Conservation (phyloP, 352 stramenopile genomes). For the Phytophthora cactorum region DNA sequence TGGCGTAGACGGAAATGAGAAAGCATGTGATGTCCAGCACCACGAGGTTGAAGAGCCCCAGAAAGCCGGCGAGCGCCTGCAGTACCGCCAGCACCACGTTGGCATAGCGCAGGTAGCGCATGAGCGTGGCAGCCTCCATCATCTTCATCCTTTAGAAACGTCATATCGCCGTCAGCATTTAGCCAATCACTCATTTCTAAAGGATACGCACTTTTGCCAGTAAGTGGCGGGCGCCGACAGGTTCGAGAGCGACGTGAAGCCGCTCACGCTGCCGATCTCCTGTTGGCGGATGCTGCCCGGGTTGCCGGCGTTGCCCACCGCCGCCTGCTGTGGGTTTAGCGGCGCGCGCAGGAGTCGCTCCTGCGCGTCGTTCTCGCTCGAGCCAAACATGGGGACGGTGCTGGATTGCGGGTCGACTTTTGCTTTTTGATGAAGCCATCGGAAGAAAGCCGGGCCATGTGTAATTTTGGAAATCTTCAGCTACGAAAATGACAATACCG, state of each 20-base stretch:
- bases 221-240: conserved; percentile 39
- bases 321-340: conserved; percentile 41
- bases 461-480: neutral
- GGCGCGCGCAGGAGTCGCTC: conserved; percentile 40
- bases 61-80: conserved; percentile 82
- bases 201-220: conserved; percentile 44
- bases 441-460: neutral
- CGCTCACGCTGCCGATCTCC: conserved; percentile 25
- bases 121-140: conserved; percentile 72
- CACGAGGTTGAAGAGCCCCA: conserved; percentile 87
- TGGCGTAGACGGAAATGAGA: conserved; percentile 86
- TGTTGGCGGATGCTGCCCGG: conserved; percentile 34
- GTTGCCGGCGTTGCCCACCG: conserved; percentile 23
- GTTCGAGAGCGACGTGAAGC: conserved; percentile 47
- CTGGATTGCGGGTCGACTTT: neutral
- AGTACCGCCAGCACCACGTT: conserved; percentile 85
- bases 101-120: conserved; percentile 84
- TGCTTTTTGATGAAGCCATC: conserved; percentile 10
- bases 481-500: no score
- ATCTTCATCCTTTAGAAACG: conserved; percentile 55
- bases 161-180: conserved; percentile 9
- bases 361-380: conserved; percentile 31
- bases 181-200: conserved; percentile 9
- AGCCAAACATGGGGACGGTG: conserved; percentile 32
- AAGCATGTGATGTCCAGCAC: conserved; percentile 89